Conservation (phyloP, 2,329 filamentous ascomycete genomes). For the Colletotrichum coccodes region DNA sequence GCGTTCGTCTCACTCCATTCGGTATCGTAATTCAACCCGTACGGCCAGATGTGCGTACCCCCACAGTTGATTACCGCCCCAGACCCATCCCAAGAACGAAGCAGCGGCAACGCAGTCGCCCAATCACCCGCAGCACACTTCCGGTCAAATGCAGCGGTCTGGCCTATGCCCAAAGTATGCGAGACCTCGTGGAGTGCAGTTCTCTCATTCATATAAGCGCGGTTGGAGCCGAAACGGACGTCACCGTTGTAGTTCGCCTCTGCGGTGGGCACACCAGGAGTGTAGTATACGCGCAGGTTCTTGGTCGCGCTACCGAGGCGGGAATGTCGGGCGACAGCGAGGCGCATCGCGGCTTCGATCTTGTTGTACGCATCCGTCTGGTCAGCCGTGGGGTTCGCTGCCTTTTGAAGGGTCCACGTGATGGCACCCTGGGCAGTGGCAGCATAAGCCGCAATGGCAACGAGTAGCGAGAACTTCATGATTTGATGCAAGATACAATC, state of each 20-base stretch:
- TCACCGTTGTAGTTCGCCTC: slow-evolving; percentile 59
- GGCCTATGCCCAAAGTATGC: slow-evolving; percentile 58
- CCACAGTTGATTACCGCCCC: slow-evolving; percentile 50
- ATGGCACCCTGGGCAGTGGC: slow-evolving; percentile 48
- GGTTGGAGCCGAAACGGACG: slow-evolving; percentile 55
- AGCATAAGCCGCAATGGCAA: slow-evolving; percentile 40
- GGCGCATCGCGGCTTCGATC: slow-evolving; percentile 53
- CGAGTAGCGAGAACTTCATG: slow-evolving; percentile 40
- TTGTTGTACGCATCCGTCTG: slow-evolving; percentile 53
- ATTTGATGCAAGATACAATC: not conserved
- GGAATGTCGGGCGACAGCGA: slow-evolving; percentile 52
- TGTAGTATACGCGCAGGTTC: slow-evolving; percentile 52
- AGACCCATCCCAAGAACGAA: slow-evolving; percentile 52
- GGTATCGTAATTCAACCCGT: slow-evolving; percentile 53
- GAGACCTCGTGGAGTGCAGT: slow-evolving; percentile 60
- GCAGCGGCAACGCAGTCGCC: slow-evolving; percentile 50
- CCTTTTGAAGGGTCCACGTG: slow-evolving; percentile 49
- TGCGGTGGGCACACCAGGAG: slow-evolving; percentile 55
- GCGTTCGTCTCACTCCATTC: slow-evolving; percentile 58
- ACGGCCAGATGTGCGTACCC: slow-evolving; percentile 53
- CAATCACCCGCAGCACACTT: slow-evolving; percentile 52
- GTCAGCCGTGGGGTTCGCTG: slow-evolving; percentile 51
- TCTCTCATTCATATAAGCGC: slow-evolving; percentile 59
- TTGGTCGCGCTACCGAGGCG: slow-evolving; percentile 48
- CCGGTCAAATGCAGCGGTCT: slow-evolving; percentile 51